Percentiles rank a stretch among this genome's conserved stretches.
Conservation (phyloP, 129 eudicot species). For the Oenanthe sinensis region DNA sequence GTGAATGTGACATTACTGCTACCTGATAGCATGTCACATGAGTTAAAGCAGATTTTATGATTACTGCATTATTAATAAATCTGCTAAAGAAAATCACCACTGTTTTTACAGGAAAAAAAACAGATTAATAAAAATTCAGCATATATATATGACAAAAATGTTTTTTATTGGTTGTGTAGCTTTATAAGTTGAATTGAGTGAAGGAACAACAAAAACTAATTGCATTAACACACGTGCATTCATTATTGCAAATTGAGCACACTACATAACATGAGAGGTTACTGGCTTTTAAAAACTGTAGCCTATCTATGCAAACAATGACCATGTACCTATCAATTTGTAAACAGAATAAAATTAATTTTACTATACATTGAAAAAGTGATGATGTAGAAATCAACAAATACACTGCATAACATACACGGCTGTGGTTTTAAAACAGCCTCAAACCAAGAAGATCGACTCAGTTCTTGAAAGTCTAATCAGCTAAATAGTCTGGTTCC, state of each 20-base stretch:
- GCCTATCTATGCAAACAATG: not conserved
- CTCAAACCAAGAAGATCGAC: not conserved
- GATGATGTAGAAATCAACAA: not conserved
- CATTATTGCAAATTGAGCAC: not conserved
- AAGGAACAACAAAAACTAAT: not conserved
- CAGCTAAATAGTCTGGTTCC: not conserved
- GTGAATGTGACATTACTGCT: slow-evolving; percentile 32
- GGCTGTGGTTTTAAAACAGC: not conserved
- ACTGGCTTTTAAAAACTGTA: not conserved
- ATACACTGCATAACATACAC: not conserved
- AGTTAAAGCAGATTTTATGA: slow-evolving; percentile 8
- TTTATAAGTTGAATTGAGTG: not conserved
- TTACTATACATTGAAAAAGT: not conserved
- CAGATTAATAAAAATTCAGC: not conserved
- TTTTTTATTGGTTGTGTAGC: not conserved
- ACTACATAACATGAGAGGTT: not conserved
- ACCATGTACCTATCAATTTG: not conserved
- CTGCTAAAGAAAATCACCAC: not conserved
- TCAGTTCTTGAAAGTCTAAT: not conserved
- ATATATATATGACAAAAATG: not conserved
- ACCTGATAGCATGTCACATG: slow-evolving; percentile 38
- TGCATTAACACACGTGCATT: not conserved
- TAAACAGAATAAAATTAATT: not conserved
- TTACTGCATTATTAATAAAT: not conserved
- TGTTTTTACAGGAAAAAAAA: not conserved